A percentile compares a stretch with the other conserved stretches of the same genome.
phyloP scores from a whole-genome alignment of 2,329 filamentous ascomycete genomes.

The Cytospora piceae region DNA sequence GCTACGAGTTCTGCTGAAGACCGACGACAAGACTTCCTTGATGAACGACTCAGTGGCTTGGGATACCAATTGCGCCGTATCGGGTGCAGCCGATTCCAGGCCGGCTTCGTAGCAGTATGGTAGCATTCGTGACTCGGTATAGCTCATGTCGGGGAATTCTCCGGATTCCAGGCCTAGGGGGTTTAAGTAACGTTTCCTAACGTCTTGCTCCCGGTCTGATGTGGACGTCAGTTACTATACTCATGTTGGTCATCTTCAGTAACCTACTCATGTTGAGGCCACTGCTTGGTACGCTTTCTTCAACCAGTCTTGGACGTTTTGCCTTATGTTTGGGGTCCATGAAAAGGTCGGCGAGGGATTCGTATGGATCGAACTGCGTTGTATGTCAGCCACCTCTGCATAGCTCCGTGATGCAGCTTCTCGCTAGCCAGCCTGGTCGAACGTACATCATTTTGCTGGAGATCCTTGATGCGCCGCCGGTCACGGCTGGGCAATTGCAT shows the following conservation, averaged over 20 bases:
- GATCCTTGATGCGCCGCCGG: slow-evolving; percentile 67
- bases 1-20: slow-evolving; percentile 66
- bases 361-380: slow-evolving; percentile 57
- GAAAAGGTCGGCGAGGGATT: slow-evolving; percentile 57
- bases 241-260: not conserved
- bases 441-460: slow-evolving; percentile 64
- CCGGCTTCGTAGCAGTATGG: slow-evolving; percentile 71
- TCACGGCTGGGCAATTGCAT: slow-evolving; percentile 72
- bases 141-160: slow-evolving; percentile 68
- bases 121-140: slow-evolving; percentile 67
- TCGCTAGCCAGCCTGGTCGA: slow-evolving; percentile 1
- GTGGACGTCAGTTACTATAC: slow-evolving; percentile 18
- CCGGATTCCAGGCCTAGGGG: slow-evolving; percentile 69
- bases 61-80: slow-evolving; percentile 67
- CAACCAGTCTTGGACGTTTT: slow-evolving; percentile 53
- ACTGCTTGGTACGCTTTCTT: slow-evolving; percentile 67
- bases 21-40: slow-evolving; percentile 65
- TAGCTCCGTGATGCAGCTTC: not conserved
- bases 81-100: slow-evolving; percentile 58
- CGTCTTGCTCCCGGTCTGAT: slow-evolving; percentile 67
- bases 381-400: slow-evolving; percentile 14
- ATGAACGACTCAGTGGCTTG: slow-evolving; percentile 69
- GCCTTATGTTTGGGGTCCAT: slow-evolving; percentile 51
- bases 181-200: slow-evolving; percentile 66
- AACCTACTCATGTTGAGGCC: slow-evolving; percentile 78